Conservation (phyloP, 805 yeast genomes). For the Saturnispora halmiae region DNA sequence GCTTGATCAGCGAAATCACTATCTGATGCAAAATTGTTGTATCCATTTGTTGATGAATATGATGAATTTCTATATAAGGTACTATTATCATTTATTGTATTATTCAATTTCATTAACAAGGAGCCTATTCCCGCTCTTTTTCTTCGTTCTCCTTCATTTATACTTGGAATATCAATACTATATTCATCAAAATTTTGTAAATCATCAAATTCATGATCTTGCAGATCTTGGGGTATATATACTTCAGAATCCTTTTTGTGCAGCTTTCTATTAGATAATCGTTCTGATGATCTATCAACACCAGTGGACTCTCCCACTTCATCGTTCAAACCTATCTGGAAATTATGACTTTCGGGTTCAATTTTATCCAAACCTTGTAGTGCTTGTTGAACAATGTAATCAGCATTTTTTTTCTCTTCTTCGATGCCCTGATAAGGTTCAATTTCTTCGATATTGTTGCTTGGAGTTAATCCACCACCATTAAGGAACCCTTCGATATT, state of each 20-base stretch:
- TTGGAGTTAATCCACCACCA: constrained; percentile 14
- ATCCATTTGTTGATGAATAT: constrained; percentile 1
- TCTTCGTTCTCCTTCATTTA: constrained; percentile 30
- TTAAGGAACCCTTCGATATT: constrained; percentile 13
- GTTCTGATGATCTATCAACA: background rate
- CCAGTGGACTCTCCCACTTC: background rate
- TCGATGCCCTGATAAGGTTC: constrained; percentile 6
- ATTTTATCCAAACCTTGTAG: constrained; percentile 3
- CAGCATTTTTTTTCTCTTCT: constrained; percentile 46
- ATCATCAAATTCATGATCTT: constrained; percentile 20
- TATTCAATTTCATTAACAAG: constrained; percentile 63
- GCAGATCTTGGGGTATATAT: constrained; percentile 8
- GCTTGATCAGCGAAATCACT: constrained; percentile 6
- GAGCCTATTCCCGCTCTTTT: constrained; percentile 85
- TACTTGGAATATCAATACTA: constrained; percentile 42
- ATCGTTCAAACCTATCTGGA: constrained; percentile 1
- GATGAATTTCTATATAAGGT: constrained; percentile 1
- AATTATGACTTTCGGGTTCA: constrained; percentile 1
- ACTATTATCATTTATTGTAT: constrained; percentile 18
- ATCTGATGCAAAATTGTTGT: constrained; percentile 8
- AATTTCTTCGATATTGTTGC: background rate
- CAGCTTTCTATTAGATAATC: background rate
- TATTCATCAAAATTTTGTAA: constrained; percentile 19
- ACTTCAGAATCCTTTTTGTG: constrained; percentile 1
- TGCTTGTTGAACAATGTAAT: constrained; percentile 33